Evolutionary conservation across 768 basidiomycete genomes (phyloP).

Genomic region (Dendrothele bispora): DNA sequence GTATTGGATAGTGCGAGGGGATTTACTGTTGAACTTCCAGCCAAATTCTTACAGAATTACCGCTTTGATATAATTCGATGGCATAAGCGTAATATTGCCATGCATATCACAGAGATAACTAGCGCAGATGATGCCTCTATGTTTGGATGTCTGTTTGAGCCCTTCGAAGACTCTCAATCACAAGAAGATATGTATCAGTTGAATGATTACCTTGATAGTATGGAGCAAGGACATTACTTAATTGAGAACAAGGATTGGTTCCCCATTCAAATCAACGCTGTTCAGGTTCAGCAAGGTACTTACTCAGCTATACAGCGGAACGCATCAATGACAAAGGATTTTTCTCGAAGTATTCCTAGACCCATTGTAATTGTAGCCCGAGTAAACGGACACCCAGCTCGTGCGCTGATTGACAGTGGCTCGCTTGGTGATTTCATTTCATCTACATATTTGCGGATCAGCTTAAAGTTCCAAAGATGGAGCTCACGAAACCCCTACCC

Average conservation of each 20-base stretch:
- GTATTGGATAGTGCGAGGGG: not conserved
- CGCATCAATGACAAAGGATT: constrained; percentile 18
- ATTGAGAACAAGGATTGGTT: too few relatives aligned
- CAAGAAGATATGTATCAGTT: too few relatives aligned
- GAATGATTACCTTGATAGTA: too few relatives aligned
- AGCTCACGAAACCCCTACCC: constrained; percentile 20
- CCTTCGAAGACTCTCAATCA: too few relatives aligned
- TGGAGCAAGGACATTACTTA: too few relatives aligned
- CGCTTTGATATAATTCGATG: constrained; percentile 6
- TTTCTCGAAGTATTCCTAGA: not conserved
- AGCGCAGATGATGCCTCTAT: too few relatives aligned
- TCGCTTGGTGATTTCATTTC: constrained; percentile 32
- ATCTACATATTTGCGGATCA: constrained; percentile 18
- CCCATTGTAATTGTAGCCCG: constrained; percentile 1
- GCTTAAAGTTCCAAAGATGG: constrained; percentile 12
- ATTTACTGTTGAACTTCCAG: not conserved
- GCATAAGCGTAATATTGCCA: not conserved
- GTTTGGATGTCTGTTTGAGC: not conserved
- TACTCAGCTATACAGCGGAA: constrained; percentile 21
- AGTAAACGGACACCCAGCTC: not conserved
- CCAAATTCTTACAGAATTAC: not conserved
- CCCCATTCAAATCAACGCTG: constrained; percentile 2
- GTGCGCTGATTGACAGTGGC: constrained; percentile 17
- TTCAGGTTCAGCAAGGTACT: not conserved
- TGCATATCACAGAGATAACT: not conserved